Percentiles rank a stretch among this genome's conserved stretches.
Evolutionary conservation across 2,329 filamentous ascomycete species (phyloP).

Genomic region (Sarocladium strictum): DNA sequence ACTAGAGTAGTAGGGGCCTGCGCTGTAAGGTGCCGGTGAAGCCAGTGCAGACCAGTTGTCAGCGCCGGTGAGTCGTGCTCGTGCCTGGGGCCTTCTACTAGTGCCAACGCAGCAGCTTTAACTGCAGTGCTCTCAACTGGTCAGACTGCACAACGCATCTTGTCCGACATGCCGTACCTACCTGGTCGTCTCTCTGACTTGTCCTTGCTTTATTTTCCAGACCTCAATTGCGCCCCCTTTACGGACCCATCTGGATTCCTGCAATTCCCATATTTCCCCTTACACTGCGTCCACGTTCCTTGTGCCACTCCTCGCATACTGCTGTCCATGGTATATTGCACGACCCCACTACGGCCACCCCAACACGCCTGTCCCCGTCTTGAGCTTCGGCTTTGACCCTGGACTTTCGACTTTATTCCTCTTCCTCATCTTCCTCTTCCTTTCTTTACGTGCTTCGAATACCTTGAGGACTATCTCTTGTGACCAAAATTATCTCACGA

Average conservation of each 20-base stretch:
- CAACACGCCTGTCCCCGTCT: neutral
- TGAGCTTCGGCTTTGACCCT: neutral
- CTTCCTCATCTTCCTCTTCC: conserved; percentile 4
- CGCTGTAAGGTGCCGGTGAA: no score
- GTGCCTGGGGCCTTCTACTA: neutral
- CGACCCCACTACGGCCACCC: neutral
- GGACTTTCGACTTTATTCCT: neutral
- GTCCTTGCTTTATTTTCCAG: neutral
- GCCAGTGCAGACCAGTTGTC: no score
- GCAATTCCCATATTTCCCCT: no score
- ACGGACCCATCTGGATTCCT: no score
- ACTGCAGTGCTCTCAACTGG: neutral
- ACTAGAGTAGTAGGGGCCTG: no score
- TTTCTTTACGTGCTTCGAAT: neutral
- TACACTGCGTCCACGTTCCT: no score
- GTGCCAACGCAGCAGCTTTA: no score
- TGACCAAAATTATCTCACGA: neutral
- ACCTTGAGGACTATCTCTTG: neutral
- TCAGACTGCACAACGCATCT: conserved; percentile 2
- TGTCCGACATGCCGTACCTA: neutral
- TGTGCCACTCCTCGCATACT: no score
- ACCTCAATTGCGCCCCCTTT: no score
- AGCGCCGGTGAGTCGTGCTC: no score
- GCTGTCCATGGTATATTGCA: no score
- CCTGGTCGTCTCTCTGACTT: no score